Percentiles rank a stretch among this genome's conserved stretches.
Conservation (phyloP, 2,329 filamentous ascomycete genomes). For the Chaetoscypha palmicola region DNA sequence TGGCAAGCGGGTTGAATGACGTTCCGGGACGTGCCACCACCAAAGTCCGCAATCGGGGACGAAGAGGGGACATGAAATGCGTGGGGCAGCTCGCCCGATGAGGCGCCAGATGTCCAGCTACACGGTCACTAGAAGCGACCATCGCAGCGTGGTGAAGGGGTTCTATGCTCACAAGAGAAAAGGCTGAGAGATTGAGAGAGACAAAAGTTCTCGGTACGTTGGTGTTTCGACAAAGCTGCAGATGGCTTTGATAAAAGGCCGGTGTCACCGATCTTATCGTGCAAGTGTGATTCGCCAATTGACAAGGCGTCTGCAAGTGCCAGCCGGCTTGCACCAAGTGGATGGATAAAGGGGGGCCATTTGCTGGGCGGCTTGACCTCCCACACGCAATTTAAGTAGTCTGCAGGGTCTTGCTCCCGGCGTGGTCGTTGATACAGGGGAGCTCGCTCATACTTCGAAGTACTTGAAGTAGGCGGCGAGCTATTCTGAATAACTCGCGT, state of each 20-base stretch:
- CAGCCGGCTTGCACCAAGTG: not conserved
- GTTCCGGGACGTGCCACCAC: no score
- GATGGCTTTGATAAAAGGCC: constrained; percentile 19
- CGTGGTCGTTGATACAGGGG: no score
- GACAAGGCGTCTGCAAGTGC: not conserved
- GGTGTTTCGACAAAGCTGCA: not conserved
- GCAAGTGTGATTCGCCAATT: constrained; percentile 14
- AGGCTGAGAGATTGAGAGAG: constrained; percentile 1
- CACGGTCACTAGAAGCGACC: not conserved
- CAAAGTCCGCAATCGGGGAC: constrained; percentile 4
- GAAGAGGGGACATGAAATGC: not conserved
- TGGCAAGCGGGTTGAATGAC: constrained; percentile 4
- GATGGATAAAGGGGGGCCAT: not conserved
- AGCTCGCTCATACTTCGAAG: no score
- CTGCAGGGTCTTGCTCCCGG: no score
- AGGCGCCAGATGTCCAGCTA: not conserved
- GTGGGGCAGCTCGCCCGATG: not conserved
- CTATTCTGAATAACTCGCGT: no score
- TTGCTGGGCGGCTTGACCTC: not conserved
- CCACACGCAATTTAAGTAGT: not conserved
- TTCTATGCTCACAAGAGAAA: not conserved
- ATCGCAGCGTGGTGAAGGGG: not conserved
- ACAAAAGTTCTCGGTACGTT: not conserved
- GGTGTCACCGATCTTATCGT: constrained; percentile 25
- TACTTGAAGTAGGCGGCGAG: no score